Conservation (phyloP, 805 yeast genomes). For the Hanseniaspora guilliermondii region DNA sequence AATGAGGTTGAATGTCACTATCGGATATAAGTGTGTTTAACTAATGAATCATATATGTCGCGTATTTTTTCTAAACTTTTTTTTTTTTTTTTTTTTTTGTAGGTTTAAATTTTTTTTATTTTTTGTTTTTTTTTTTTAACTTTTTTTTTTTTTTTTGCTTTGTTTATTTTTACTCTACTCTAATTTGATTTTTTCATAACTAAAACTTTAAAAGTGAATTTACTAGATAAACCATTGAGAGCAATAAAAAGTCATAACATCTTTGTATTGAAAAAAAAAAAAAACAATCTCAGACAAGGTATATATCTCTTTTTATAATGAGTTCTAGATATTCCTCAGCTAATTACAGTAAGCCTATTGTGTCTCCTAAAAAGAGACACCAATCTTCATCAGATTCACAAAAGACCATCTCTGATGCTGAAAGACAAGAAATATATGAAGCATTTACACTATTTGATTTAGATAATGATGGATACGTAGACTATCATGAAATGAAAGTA, state of each 20-base stretch:
- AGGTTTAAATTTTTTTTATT: neutral
- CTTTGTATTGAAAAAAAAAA: neutral
- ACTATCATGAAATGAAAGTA: conserved; percentile 85
- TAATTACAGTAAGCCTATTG: neutral
- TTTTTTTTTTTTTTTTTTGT: neutral
- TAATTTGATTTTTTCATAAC: too few species aligned
- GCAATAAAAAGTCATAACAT: neutral
- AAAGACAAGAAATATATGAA: conserved; percentile 56
- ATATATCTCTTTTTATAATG: neutral
- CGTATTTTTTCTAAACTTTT: neutral
- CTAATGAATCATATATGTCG: neutral
- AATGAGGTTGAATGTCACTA: neutral
- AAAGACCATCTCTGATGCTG: conserved; percentile 1
- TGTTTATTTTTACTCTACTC: too few species aligned
- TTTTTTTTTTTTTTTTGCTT: too few species aligned
- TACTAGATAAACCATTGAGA: neutral
- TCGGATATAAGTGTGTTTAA: conserved; percentile 7
- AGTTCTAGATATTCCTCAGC: conserved; percentile 1
- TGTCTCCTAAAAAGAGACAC: conserved; percentile 8
- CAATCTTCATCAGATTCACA: neutral
- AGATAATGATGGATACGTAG: conserved; percentile 80
- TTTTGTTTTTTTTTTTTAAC: neutral
- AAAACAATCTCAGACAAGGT: neutral
- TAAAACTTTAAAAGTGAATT: too few species aligned
- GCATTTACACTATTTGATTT: conserved; percentile 86